Evolutionary conservation across 257 asterid genomes (phyloP).

Genomic region (Gentiana dahurica): DNA sequence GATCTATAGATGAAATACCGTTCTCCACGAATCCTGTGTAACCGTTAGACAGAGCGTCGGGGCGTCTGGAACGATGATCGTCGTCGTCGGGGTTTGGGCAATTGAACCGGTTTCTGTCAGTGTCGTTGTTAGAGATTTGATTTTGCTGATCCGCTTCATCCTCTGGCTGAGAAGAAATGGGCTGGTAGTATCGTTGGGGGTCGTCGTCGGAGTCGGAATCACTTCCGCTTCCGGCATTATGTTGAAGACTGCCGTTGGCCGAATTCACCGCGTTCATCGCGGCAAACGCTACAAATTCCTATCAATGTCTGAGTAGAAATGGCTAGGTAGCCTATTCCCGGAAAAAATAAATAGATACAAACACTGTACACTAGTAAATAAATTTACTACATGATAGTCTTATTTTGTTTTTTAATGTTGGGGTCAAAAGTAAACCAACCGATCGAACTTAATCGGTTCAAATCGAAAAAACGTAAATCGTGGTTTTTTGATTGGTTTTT

Average conservation of each 20-base stretch:
- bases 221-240: conserved; percentile 30
- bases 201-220: conserved; percentile 68
- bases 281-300: not conserved
- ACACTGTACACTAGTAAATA: no score
- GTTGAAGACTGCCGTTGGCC: conserved; percentile 8
- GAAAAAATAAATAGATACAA: no score
- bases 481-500: no score
- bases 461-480: no score
- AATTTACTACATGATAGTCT: no score
- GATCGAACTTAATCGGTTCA: no score
- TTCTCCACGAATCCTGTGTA: conserved; percentile 27
- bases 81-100: conserved; percentile 9
- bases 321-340: no score
- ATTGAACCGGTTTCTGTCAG: conserved; percentile 6
- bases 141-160: conserved; percentile 15
- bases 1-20: conserved; percentile 51
- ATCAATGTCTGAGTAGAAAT: no score
- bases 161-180: conserved; percentile 34
- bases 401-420: no score
- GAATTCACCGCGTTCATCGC: conserved; percentile 12
- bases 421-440: no score
- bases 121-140: no score
- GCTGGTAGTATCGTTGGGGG: conserved; percentile 50
- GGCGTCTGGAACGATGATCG: conserved; percentile 15
- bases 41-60: conserved; percentile 41